Evolutionary conservation across 495 filamentous ascomycete genomes (phyloP).

Genomic region (Apodospora peruviana): DNA sequence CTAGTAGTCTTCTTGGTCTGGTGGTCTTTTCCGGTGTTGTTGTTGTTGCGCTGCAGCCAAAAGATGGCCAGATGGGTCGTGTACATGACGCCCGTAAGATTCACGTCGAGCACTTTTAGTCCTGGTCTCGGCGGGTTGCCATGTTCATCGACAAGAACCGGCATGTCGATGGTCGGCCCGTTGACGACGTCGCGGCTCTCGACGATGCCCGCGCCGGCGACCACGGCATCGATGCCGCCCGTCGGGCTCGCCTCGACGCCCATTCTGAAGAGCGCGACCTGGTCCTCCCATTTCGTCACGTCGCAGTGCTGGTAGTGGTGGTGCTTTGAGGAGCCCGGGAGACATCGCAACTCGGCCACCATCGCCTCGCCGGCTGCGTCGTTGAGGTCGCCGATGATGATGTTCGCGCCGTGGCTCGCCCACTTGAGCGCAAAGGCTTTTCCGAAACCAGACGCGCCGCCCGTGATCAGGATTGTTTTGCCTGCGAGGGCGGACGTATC

Average conservation of each 20-base stretch:
- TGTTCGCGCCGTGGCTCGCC: slow-evolving; percentile 33
- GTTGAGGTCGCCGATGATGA: slow-evolving; percentile 45
- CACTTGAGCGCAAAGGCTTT: slow-evolving; percentile 44
- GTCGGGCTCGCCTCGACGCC: slow-evolving; percentile 49
- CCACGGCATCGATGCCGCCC: slow-evolving; percentile 53
- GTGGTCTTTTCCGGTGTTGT: background rate
- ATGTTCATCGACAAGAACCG: slow-evolving; percentile 31
- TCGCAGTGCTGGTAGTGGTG: slow-evolving; percentile 47
- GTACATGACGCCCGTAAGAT: slow-evolving; percentile 58
- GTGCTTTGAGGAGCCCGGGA: slow-evolving; percentile 27
- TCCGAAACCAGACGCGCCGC: slow-evolving; percentile 49
- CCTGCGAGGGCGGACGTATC: slow-evolving; percentile 32
- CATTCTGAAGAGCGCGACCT: slow-evolving; percentile 53
- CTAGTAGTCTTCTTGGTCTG: too few species aligned
- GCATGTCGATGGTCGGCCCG: slow-evolving; percentile 31
- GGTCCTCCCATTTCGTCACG: slow-evolving; percentile 51
- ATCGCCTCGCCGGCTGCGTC: slow-evolving; percentile 31
- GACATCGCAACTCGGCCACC: slow-evolving; percentile 27
- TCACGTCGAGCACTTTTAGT: slow-evolving; percentile 52
- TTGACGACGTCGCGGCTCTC: slow-evolving; percentile 18
- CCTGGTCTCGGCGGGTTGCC: slow-evolving; percentile 47
- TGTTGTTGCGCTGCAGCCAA: slow-evolving; percentile 42
- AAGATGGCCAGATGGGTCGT: slow-evolving; percentile 59
- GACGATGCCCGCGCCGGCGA: slow-evolving; percentile 65
- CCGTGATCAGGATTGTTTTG: slow-evolving; percentile 45